Evolutionary conservation across 2,329 filamentous ascomycete species (phyloP).

Genomic region (Neophaeococcomyces mojaviensis): DNA sequence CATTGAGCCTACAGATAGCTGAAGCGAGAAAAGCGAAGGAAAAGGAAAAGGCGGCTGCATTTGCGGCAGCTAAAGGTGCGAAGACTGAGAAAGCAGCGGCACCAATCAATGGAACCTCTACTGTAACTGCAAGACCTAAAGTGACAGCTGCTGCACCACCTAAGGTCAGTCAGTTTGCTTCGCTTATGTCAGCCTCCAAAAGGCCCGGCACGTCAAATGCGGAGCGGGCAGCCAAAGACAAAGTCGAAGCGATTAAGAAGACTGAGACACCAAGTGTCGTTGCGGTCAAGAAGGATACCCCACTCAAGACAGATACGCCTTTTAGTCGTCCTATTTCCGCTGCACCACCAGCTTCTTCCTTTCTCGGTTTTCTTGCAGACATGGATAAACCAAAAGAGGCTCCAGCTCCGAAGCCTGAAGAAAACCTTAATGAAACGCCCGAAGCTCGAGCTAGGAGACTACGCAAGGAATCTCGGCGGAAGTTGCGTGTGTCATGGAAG

Average conservation of each 20-base stretch:
- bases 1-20: constrained; percentile 23
- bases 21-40: constrained; percentile 20
- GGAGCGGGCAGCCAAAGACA: constrained; percentile 35
- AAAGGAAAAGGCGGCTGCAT: constrained; percentile 14
- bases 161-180: constrained; percentile 41
- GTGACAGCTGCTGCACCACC: constrained; percentile 22
- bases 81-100: constrained; percentile 8
- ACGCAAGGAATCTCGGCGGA: constrained; percentile 54
- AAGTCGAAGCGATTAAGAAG: constrained; percentile 26
- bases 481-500: constrained; percentile 55
- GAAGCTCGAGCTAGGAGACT: constrained; percentile 53
- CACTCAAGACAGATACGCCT: constrained; percentile 31
- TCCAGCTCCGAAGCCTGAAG: constrained; percentile 44
- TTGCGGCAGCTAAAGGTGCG: constrained; percentile 6
- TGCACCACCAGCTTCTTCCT: constrained; percentile 39
- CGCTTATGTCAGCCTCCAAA: constrained; percentile 42
- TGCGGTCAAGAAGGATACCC: constrained; percentile 25
- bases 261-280: constrained; percentile 16
- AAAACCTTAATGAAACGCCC: constrained; percentile 49
- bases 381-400: constrained; percentile 49
- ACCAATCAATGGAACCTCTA: constrained; percentile 13
- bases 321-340: constrained; percentile 15
- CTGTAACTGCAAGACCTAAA: constrained; percentile 29
- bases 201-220: constrained; percentile 44
- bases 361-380: constrained; percentile 43